phyloP scores from a whole-genome alignment of 2,329 filamentous ascomycete species.

The Atkinsonella hypoxylon region DNA sequence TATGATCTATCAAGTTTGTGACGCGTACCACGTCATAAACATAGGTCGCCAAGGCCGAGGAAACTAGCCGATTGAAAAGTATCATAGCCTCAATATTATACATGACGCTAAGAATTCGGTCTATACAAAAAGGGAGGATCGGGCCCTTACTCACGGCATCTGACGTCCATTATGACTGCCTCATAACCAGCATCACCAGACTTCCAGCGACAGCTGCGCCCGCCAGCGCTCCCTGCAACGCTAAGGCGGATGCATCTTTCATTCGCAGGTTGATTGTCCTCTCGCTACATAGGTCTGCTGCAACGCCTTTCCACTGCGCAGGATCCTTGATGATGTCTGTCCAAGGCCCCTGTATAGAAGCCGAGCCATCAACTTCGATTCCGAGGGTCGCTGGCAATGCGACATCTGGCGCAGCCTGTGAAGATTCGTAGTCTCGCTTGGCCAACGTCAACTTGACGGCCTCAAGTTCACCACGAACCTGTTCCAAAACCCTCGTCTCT shows the following conservation, averaged over 20 bases:
- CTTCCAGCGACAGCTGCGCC: conserved; percentile 51
- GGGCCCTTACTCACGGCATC: background rate
- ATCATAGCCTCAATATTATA: background rate
- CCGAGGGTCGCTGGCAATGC: background rate
- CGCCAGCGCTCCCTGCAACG: conserved; percentile 52
- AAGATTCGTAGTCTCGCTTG: conserved; percentile 12
- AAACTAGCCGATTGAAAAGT: background rate
- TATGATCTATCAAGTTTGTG: too few species aligned
- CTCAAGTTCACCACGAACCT: conserved; percentile 32
- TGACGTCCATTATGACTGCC: conserved; percentile 13
- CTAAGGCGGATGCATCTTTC: conserved; percentile 58
- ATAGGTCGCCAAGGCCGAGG: background rate
- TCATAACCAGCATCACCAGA: conserved; percentile 36
- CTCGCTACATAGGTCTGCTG: conserved; percentile 54
- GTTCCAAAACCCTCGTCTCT: conserved; percentile 47
- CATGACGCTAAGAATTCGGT: background rate
- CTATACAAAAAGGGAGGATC: background rate
- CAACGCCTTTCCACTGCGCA: conserved; percentile 33
- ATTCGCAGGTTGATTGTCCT: conserved; percentile 51
- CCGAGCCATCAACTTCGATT: conserved; percentile 1
- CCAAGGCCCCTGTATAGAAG: conserved; percentile 22
- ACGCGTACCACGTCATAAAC: too few species aligned
- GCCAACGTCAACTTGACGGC: conserved; percentile 20
- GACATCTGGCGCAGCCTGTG: conserved; percentile 6
- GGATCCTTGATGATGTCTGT: conserved; percentile 29